Evolutionary conservation across 116 monocot genomes (phyloP).

Genomic region (Papilionanthe hybrid): DNA sequence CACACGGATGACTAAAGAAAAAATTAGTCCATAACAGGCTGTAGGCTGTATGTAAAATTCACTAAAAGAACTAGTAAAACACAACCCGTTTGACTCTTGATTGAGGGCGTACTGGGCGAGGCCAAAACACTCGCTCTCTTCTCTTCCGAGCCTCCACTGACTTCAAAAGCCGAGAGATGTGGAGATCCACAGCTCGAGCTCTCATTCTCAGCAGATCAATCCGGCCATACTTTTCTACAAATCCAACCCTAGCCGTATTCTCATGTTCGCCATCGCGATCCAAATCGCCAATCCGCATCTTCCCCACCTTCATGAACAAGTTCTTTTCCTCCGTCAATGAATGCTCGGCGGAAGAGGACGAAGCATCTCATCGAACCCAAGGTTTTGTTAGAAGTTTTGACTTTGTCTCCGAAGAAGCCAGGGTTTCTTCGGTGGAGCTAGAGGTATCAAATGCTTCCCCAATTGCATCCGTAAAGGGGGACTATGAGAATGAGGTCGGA

Average conservation of each 20-base stretch:
- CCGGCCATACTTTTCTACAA: constrained; percentile 11
- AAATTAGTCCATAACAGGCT: too few relatives aligned
- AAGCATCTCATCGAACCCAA: background rate
- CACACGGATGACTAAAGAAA: too few relatives aligned
- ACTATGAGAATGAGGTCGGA: background rate
- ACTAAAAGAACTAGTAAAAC: too few relatives aligned
- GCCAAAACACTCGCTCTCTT: background rate
- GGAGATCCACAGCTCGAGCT: constrained; percentile 45
- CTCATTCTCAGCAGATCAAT: constrained; percentile 25
- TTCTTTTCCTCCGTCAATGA: constrained; percentile 1
- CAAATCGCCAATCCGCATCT: background rate
- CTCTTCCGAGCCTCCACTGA: background rate
- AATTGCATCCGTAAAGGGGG: background rate
- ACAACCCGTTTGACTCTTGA: background rate
- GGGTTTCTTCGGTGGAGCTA: background rate
- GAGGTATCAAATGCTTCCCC: background rate
- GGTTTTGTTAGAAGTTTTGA: background rate
- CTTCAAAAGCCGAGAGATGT: constrained; percentile 28
- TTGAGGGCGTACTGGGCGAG: background rate
- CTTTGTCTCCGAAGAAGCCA: background rate
- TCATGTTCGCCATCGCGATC: background rate
- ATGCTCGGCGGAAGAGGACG: background rate
- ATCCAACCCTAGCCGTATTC: constrained; percentile 11
- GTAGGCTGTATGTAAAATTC: too few relatives aligned
- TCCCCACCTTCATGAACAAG: background rate